Evolutionary conservation across 495 filamentous ascomycete species (phyloP).

Genomic region (Glarea lozoyensis): DNA sequence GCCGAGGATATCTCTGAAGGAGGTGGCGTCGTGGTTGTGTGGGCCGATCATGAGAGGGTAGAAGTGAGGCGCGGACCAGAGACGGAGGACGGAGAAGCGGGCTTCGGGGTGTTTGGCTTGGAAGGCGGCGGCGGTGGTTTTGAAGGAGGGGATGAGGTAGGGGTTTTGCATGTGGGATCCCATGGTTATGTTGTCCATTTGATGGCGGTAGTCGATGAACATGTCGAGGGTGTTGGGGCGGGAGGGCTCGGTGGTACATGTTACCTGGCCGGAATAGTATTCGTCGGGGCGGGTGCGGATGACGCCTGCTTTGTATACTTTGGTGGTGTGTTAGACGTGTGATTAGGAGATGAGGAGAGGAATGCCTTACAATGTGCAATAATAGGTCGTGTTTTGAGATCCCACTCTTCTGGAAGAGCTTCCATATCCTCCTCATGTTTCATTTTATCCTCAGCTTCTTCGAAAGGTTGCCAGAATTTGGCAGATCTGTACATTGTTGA

Average conservation of each 20-base stretch:
- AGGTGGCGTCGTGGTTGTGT: slow-evolving; percentile 20
- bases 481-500: slow-evolving; percentile 28
- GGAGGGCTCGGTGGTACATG: slow-evolving; percentile 19
- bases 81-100: slow-evolving; percentile 35
- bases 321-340: background rate
- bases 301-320: slow-evolving; percentile 26
- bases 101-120: slow-evolving; percentile 14
- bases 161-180: slow-evolving; percentile 14
- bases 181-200: slow-evolving; percentile 1
- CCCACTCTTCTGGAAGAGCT: slow-evolving; percentile 27
- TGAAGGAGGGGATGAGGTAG: slow-evolving; percentile 8
- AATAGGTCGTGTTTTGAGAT: slow-evolving; percentile 29
- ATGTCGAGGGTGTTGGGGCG: slow-evolving; percentile 17
- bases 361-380: slow-evolving; percentile 27
- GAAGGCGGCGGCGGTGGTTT: slow-evolving; percentile 13
- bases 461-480: slow-evolving; percentile 30
- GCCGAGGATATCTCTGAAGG: slow-evolving; percentile 31
- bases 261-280: slow-evolving; percentile 14
- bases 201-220: slow-evolving; percentile 24
- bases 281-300: slow-evolving; percentile 12
- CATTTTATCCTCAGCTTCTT: slow-evolving; percentile 15
- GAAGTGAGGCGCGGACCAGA: slow-evolving; percentile 43
- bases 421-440: slow-evolving; percentile 17
- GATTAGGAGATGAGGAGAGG: background rate
- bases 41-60: slow-evolving; percentile 38